phyloP scores from a whole-genome alignment of 2,329 filamentous ascomycete species.

The Aureobasidium sp. region DNA sequence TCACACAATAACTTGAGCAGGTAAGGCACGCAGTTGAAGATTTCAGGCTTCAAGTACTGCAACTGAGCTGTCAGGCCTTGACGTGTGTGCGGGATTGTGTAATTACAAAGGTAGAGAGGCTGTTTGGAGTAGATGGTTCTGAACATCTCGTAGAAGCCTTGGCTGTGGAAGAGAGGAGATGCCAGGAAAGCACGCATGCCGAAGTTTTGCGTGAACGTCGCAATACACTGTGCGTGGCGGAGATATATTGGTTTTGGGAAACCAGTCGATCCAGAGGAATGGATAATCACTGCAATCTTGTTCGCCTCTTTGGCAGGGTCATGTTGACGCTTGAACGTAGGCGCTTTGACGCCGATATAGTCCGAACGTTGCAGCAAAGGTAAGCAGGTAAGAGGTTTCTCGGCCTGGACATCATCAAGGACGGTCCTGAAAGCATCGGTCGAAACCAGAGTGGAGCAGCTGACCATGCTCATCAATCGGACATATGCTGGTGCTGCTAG shows the following conservation, averaged over 20 bases:
- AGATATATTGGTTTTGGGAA: conserved; percentile 56
- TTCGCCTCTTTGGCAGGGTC: conserved; percentile 21
- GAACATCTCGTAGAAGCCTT: conserved; percentile 48
- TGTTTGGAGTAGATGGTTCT: conserved; percentile 44
- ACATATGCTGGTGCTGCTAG: conserved; percentile 44
- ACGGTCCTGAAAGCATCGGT: conserved; percentile 20
- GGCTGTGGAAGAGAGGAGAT: conserved; percentile 51
- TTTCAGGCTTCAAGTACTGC: conserved; percentile 32
- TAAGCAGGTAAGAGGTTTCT: conserved; percentile 22
- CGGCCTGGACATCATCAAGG: conserved; percentile 24
- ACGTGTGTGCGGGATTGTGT: conserved; percentile 45
- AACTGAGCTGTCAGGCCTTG: conserved; percentile 24
- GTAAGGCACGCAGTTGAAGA: conserved; percentile 57
- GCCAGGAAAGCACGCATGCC: conserved; percentile 45
- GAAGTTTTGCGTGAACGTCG: conserved; percentile 40
- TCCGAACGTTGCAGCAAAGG: conserved; percentile 22
- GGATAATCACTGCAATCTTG: conserved; percentile 38
- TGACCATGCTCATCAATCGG: conserved; percentile 37
- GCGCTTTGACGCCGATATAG: conserved; percentile 17
- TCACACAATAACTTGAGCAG: conserved; percentile 55
- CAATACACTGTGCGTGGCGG: conserved; percentile 43
- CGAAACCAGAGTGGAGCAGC: conserved; percentile 23
- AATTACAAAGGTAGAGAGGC: conserved; percentile 46
- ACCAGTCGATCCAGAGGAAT: conserved; percentile 50
- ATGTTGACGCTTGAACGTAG: conserved; percentile 18